These are phyloP conservation scores for Dissophora globulifera DNA, from an alignment of 192 early-diverging fungal species.

Conservation along the genomic window DNA sequence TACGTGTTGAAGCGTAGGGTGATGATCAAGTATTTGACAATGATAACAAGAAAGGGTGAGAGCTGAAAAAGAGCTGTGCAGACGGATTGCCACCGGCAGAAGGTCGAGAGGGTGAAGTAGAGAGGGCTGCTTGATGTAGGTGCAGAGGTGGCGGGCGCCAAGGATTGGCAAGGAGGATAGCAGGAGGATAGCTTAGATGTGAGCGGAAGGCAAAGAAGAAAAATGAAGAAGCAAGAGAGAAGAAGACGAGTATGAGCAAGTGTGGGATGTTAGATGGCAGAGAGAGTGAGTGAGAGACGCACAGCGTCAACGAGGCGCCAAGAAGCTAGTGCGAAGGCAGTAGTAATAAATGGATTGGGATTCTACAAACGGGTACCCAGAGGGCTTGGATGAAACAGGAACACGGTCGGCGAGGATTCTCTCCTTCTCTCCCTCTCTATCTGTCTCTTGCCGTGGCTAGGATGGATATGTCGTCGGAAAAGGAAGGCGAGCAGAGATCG, in stretches of 20 bases:
- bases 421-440: too few species aligned
- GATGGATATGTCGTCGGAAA: too few species aligned
- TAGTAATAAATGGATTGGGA: constrained; percentile 9
- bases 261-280: too few species aligned
- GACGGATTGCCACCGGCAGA: too few species aligned
- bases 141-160: neutral
- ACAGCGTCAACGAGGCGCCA: neutral
- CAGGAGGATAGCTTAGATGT: neutral
- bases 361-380: constrained; percentile 15
- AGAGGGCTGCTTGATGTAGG: neutral
- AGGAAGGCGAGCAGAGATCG: too few species aligned
- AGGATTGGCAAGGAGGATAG: neutral
- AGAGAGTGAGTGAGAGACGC: neutral
- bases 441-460: too few species aligned
- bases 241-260: too few species aligned
- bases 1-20: too few species aligned
- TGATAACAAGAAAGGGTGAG: neutral
- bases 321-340: neutral
- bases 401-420: too few species aligned
- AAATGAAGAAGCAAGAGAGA: neutral
- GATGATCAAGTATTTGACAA: too few species aligned
- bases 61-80: too few species aligned
- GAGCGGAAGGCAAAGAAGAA: neutral
- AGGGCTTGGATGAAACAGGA: constrained; percentile 21
- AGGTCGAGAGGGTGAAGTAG: too few species aligned